Conservation (phyloP, 192 early-diverging fungal species). For the Mortierella claussenii region DNA sequence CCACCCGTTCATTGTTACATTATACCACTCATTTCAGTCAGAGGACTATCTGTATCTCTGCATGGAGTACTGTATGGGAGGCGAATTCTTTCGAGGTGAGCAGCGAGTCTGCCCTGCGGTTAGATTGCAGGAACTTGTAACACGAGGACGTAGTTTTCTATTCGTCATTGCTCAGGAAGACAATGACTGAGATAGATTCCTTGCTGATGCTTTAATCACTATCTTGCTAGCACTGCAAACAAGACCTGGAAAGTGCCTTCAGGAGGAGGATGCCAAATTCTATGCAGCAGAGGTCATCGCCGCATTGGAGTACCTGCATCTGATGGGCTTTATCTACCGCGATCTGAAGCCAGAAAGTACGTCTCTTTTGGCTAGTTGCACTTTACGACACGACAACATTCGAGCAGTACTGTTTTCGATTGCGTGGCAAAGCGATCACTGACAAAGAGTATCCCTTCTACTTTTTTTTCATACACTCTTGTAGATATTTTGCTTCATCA, state of each 20-base stretch:
- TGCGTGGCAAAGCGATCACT: background rate
- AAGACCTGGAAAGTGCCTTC: constrained; percentile 89
- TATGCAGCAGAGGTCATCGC: constrained; percentile 97
- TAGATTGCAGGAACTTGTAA: too few relatives aligned
- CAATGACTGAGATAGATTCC: too few relatives aligned
- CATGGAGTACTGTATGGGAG: constrained; percentile 91
- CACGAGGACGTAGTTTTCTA: too few relatives aligned
- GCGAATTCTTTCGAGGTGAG: constrained; percentile 86
- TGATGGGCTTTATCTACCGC: constrained; percentile 96
- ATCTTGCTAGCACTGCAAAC: constrained; percentile 88
- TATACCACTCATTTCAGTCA: constrained; percentile 91
- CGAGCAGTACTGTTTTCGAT: constrained; percentile 7
- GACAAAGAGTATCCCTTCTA: too few relatives aligned
- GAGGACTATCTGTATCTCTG: constrained; percentile 87
- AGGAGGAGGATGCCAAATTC: constrained; percentile 92
- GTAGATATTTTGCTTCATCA: constrained; percentile 92
- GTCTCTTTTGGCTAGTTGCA: constrained; percentile 21
- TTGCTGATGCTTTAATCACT: too few relatives aligned
- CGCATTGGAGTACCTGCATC: constrained; percentile 95
- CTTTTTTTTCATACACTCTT: too few relatives aligned
- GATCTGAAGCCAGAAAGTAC: constrained; percentile 98
- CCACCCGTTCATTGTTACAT: constrained; percentile 92
- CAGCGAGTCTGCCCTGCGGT: too few relatives aligned
- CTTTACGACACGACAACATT: background rate
- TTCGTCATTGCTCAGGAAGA: too few relatives aligned